A percentile compares a stretch with the other conserved stretches of the same genome.
Evolutionary conservation across 225 moss, liverwort and hornwort genomes (phyloP).

Genomic region (Sphagnum tenellum): DNA sequence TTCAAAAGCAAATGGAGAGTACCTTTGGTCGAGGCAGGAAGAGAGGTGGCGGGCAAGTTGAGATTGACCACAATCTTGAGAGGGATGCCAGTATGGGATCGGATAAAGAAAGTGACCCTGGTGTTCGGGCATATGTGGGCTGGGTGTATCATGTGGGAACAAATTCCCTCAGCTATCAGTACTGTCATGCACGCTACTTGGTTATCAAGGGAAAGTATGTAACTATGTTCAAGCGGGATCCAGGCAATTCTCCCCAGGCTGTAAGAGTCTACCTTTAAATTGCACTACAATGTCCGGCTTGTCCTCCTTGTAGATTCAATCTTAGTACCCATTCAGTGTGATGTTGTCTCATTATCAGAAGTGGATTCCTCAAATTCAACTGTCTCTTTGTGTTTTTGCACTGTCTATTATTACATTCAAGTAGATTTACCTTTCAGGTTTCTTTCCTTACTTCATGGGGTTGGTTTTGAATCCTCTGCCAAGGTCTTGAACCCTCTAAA

Average conservation of each 20-base stretch:
- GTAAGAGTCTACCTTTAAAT: conserved; percentile 18
- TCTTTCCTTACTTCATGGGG: too few species aligned
- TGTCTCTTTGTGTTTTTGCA: too few species aligned
- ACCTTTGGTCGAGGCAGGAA: conserved; percentile 19
- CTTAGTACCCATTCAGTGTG: too few species aligned
- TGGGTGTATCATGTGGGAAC: conserved; percentile 75
- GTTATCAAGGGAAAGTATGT: conserved; percentile 65
- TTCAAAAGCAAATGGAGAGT: conserved; percentile 19
- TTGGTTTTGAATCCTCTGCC: not conserved
- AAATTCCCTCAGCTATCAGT: conserved; percentile 54
- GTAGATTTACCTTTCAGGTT: too few species aligned
- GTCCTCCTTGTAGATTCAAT: too few species aligned
- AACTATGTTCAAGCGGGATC: conserved; percentile 59
- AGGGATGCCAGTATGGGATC: conserved; percentile 23
- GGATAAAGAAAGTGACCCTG: conserved; percentile 17
- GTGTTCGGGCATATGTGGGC: conserved; percentile 38
- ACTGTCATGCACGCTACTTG: conserved; percentile 54
- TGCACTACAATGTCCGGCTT: not conserved
- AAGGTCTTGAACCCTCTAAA: not conserved
- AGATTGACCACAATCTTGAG: conserved; percentile 13
- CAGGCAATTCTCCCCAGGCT: conserved; percentile 38
- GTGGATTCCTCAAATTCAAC: too few species aligned
- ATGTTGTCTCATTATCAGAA: too few species aligned
- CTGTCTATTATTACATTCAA: too few species aligned
- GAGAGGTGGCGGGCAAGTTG: conserved; percentile 27